A percentile compares a stretch with the other conserved stretches of the same genome.
Conservation (phyloP, 129 eudicot species). For the Lonicera japonica region DNA sequence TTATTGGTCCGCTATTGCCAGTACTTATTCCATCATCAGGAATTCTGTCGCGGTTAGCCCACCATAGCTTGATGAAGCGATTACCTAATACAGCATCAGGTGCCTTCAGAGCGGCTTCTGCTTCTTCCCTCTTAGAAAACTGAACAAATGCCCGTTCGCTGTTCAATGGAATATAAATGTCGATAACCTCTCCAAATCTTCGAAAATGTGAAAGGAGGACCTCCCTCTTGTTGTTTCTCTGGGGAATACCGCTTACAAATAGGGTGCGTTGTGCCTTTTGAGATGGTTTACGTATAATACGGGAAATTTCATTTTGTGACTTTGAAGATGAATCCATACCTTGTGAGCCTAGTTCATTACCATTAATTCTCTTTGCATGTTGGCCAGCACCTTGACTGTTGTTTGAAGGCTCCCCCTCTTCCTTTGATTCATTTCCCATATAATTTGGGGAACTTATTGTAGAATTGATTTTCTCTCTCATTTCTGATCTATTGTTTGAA, state of each 20-base stretch:
- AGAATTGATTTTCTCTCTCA: constrained; percentile 39
- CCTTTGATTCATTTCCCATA: constrained; percentile 24
- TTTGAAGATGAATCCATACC: constrained; percentile 30
- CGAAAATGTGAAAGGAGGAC: constrained; percentile 75
- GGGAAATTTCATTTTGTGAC: constrained; percentile 40
- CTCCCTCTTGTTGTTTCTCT: constrained; percentile 69
- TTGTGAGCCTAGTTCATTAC: constrained; percentile 12
- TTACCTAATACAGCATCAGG: constrained; percentile 99
- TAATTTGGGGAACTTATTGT: constrained; percentile 28
- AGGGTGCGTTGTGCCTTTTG: constrained; percentile 81
- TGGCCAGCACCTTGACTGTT: constrained; percentile 23
- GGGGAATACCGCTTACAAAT: constrained; percentile 78
- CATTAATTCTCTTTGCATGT: constrained; percentile 28
- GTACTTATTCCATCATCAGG: constrained; percentile 47
- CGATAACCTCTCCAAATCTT: constrained; percentile 86
- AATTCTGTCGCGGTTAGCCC: constrained; percentile 93
- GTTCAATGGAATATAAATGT: constrained; percentile 59
- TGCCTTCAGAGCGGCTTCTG: constrained; percentile 79
- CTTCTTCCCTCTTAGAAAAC: constrained; percentile 92
- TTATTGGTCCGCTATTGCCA: constrained; percentile 22
- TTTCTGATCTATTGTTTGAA: constrained; percentile 42
- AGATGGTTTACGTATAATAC: constrained; percentile 42
- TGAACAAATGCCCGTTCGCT: constrained; percentile 93
- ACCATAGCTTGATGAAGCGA: constrained; percentile 80
- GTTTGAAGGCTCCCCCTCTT: constrained; percentile 31